Evolutionary conservation across 2,329 filamentous ascomycete genomes (phyloP).

Genomic region (Pseudocercospora macadamiae): DNA sequence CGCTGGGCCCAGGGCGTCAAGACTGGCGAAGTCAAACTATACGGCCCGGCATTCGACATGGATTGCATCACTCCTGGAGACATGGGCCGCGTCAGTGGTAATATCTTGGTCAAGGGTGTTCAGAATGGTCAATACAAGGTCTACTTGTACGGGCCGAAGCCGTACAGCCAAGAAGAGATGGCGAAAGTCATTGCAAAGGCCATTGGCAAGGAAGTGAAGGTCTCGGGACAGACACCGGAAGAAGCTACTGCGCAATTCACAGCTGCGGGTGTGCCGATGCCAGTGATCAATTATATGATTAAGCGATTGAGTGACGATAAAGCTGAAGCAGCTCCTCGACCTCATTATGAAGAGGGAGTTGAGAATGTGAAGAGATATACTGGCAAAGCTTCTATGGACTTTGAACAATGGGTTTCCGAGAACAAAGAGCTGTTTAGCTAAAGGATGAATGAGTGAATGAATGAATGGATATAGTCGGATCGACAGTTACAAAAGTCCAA

Average conservation of each 20-base stretch:
- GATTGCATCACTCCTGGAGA: conserved; percentile 50
- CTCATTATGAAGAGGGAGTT: conserved; percentile 27
- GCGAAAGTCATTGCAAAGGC: conserved; percentile 36
- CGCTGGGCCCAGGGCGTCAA: conserved; percentile 36
- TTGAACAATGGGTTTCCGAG: conserved; percentile 41
- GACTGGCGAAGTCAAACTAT: conserved; percentile 39
- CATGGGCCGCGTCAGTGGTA: conserved; percentile 50
- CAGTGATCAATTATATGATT: conserved; percentile 25
- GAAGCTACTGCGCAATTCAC: conserved; percentile 25
- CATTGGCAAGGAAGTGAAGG: conserved; percentile 39
- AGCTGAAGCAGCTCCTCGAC: not conserved
- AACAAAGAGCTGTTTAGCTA: conserved; percentile 31
- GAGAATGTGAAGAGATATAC: conserved; percentile 41
- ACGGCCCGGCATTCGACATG: conserved; percentile 34
- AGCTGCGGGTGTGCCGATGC: conserved; percentile 13
- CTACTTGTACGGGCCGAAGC: conserved; percentile 43
- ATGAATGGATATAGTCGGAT: too few species aligned
- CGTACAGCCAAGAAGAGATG: conserved; percentile 37
- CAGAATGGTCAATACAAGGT: conserved; percentile 37
- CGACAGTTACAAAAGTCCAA: too few species aligned
- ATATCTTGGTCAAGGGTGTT: conserved; percentile 42
- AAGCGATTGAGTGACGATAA: conserved; percentile 11
- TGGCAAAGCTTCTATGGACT: conserved; percentile 32
- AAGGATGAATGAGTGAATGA: too few species aligned
- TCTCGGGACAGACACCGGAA: conserved; percentile 27